Base-by-base conservation (phyloP, 2,329 filamentous ascomycete genomes). In the Colletotrichum spaethianum region DNA sequence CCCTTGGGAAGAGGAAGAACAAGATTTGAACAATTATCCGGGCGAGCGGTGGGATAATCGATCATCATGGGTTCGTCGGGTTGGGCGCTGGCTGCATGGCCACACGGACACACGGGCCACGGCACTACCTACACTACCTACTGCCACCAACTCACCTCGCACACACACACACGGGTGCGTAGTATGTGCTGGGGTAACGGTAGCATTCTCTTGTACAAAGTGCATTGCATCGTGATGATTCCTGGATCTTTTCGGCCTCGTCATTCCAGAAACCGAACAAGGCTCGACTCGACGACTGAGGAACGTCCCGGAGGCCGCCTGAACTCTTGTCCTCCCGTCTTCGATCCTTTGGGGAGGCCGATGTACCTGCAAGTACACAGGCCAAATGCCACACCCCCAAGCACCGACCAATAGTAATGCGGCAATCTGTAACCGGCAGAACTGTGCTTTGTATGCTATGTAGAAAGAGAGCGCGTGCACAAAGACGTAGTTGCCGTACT, bases 231-330 rank as follows among this genome's bases (percentile, higher is more conserved):
- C n/a, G n/a, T n/a, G n/a, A n/a, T n/a, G 8, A 23, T 40, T 26
- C n/a, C n/a, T 16, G n/a, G 18, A 33, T 36, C 50, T 40, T 26
- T 56, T 70, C 52, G 61, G 36, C n/a, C 53, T 66, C 26, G 26
- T 36, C 40, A n/a, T 44, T 26, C 67, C 36, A 26, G 31, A 20
- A 40, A 31, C 16, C 7, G n/a, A 3, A 50, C 20, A 50, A 59
- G 44, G 18, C 23, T 53, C 50, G 38, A 59, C 23, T 53, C 50
- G 38, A 59, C 33, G 65, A 55, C 26, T 42, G n/a, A 62, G 31
- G 14, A 18, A 38, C 33, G 67, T 40, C 23, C 16, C 64, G 68
- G 63, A 71, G 68, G 68, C 68, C 64, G 68, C 68, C 68, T 42
- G 57, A 68, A 56, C 42, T 71, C 33, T 48, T 63, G 38, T n/a